phyloP scores from a whole-genome alignment of 2,329 filamentous ascomycete species.

The Penicillium sp. region DNA sequence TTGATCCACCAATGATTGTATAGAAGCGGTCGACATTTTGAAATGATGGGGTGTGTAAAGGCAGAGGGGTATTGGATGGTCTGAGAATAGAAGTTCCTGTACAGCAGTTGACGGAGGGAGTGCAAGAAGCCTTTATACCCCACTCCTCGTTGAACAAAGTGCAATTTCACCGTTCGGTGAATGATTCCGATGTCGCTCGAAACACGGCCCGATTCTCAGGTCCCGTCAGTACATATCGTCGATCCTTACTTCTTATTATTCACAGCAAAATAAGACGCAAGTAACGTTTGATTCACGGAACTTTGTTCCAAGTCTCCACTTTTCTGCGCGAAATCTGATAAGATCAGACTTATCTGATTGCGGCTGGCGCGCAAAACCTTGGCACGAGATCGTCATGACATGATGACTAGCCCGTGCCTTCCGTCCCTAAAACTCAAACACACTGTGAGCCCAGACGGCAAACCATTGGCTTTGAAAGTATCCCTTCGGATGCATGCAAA shows the following conservation, averaged over 20 bases:
- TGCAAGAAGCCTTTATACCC: not conserved
- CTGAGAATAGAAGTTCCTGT: not conserved
- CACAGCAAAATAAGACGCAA: not conserved
- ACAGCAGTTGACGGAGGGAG: not conserved
- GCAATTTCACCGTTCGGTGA: not conserved
- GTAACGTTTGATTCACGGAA: not conserved
- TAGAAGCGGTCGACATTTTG: constrained; percentile 2
- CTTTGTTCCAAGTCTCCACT: not conserved
- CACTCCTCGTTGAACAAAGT: not conserved
- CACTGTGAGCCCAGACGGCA: too few relatives aligned
- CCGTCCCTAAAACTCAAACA: not conserved
- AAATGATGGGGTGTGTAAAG: not conserved
- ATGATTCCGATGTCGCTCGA: not conserved
- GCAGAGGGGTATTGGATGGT: not conserved
- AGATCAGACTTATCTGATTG: not conserved
- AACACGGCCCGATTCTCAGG: not conserved
- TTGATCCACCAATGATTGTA: constrained; percentile 4
- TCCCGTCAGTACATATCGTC: not conserved
- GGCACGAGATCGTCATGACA: not conserved
- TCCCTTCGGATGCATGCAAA: too few relatives aligned
- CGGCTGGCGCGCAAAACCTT: not conserved
- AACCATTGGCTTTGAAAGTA: too few relatives aligned
- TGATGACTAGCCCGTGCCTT: not conserved
- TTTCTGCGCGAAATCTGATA: not conserved
- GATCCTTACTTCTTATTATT: not conserved